These are phyloP conservation scores for Plasmopara muralis DNA, from an alignment of 352 stramenopile species.

Conservation along the genomic window DNA sequence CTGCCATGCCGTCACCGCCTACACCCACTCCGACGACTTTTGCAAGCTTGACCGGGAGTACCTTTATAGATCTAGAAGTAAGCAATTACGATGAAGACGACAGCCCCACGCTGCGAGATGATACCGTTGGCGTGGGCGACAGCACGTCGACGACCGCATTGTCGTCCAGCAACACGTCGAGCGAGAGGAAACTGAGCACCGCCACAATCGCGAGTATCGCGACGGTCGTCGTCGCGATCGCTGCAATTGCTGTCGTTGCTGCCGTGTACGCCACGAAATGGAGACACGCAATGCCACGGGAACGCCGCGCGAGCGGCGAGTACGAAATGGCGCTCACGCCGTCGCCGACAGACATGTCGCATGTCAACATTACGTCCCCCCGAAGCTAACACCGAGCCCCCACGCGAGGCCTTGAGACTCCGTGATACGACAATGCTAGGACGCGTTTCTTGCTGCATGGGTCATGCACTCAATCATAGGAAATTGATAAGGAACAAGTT, in stretches of 20 bases:
- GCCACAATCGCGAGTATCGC: constrained; percentile 8
- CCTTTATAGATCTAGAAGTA: background rate
- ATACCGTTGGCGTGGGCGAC: background rate
- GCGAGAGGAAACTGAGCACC: constrained; percentile 1
- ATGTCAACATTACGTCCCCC: too few species aligned
- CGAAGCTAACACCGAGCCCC: too few species aligned
- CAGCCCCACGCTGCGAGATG: background rate
- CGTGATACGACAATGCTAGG: too few species aligned
- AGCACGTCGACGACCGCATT: background rate
- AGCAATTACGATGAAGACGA: background rate
- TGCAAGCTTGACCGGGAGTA: too few species aligned
- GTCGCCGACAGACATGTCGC: background rate
- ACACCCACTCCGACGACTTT: background rate
- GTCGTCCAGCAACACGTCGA: background rate
- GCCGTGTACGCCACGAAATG: constrained; percentile 18
- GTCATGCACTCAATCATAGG: too few species aligned
- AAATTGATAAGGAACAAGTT: too few species aligned
- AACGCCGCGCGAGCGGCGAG: constrained; percentile 16
- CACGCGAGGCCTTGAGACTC: too few species aligned
- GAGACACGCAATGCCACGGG: constrained; percentile 8
- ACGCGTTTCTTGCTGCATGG: too few species aligned
- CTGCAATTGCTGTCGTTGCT: constrained; percentile 7
- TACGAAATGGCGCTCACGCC: constrained; percentile 32
- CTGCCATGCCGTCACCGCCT: too few species aligned
- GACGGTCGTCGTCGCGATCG: constrained; percentile 10